Conservation (phyloP, 2,329 filamentous ascomycete species). For the Elsinoe arachidis region DNA sequence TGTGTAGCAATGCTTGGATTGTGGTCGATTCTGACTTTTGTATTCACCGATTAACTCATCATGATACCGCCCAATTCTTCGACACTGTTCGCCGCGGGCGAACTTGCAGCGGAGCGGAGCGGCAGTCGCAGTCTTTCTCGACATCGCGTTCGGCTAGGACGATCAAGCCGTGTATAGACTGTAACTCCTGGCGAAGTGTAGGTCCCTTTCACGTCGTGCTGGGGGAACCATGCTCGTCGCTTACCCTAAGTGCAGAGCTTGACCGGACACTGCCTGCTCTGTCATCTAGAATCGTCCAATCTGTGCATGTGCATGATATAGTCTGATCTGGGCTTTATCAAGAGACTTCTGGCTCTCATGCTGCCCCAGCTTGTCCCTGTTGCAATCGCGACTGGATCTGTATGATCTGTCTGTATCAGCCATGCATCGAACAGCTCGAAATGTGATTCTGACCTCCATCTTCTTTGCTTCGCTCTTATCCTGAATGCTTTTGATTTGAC, state of each 20-base stretch:
- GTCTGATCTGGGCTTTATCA: too few relatives aligned
- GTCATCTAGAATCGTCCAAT: too few relatives aligned
- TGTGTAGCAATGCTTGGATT: background rate
- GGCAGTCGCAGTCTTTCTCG: too few relatives aligned
- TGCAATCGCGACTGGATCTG: slow-evolving; percentile 36
- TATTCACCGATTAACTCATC: background rate
- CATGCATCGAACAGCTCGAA: background rate
- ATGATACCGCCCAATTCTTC: background rate
- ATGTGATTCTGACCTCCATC: slow-evolving; percentile 45
- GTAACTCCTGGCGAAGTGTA: too few relatives aligned
- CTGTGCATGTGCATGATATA: too few relatives aligned
- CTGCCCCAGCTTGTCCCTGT: slow-evolving; percentile 19
- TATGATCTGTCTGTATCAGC: slow-evolving; percentile 30
- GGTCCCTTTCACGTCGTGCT: background rate
- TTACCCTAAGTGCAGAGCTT: too few relatives aligned
- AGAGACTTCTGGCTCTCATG: background rate
- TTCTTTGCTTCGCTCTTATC: slow-evolving; percentile 57
- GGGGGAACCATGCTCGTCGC: background rate
- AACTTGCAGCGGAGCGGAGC: too few relatives aligned
- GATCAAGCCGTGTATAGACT: too few relatives aligned
- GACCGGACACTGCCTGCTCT: too few relatives aligned
- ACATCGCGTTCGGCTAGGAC: too few relatives aligned
- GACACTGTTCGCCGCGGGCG: too few relatives aligned
- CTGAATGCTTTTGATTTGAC: slow-evolving; percentile 55
- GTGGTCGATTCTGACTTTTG: background rate